Evolutionary conservation across 2,329 filamentous ascomycete genomes (phyloP).

Genomic region (Colletotrichum endophyticum): DNA sequence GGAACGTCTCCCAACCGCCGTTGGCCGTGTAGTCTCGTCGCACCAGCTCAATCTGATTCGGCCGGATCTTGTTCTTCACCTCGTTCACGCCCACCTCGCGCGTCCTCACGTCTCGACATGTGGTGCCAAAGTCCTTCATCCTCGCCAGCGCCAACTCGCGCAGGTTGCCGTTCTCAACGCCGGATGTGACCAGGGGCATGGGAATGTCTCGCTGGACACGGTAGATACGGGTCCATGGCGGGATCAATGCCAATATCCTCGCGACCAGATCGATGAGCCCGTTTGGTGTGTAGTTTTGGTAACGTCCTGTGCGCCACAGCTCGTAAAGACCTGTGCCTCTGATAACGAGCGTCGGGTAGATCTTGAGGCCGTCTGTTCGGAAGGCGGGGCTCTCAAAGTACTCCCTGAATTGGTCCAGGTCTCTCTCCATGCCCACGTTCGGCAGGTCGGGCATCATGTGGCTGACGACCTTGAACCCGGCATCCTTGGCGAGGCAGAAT

Average conservation of each 20-base stretch:
- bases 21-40: slow-evolving; percentile 94
- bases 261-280: slow-evolving; percentile 94
- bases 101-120: slow-evolving; percentile 94
- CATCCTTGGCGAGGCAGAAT: slow-evolving; percentile 96
- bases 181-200: slow-evolving; percentile 99
- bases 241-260: slow-evolving; percentile 91
- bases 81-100: slow-evolving; percentile 98
- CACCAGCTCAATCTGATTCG: slow-evolving; percentile 94
- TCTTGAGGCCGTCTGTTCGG: slow-evolving; percentile 95
- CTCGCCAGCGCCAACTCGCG: slow-evolving; percentile 91
- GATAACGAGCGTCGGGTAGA: slow-evolving; percentile 97
- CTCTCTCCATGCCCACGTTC: slow-evolving; percentile 97
- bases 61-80: slow-evolving; percentile 97
- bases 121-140: slow-evolving; percentile 99
- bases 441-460: slow-evolving; percentile 99
- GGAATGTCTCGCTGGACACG: slow-evolving; percentile 98
- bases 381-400: slow-evolving; percentile 98
- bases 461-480: slow-evolving; percentile 97
- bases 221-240: slow-evolving; percentile 98
- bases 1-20: slow-evolving; percentile 97
- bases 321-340: slow-evolving; percentile 96
- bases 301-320: slow-evolving; percentile 93
- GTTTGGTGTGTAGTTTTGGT: slow-evolving; percentile 99
- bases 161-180: slow-evolving; percentile 96
- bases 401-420: slow-evolving; percentile 94